These are phyloP conservation scores for Yamadazyma epiphylla DNA, from an alignment of 1,139 yeast species.

Conservation along the genomic window DNA sequence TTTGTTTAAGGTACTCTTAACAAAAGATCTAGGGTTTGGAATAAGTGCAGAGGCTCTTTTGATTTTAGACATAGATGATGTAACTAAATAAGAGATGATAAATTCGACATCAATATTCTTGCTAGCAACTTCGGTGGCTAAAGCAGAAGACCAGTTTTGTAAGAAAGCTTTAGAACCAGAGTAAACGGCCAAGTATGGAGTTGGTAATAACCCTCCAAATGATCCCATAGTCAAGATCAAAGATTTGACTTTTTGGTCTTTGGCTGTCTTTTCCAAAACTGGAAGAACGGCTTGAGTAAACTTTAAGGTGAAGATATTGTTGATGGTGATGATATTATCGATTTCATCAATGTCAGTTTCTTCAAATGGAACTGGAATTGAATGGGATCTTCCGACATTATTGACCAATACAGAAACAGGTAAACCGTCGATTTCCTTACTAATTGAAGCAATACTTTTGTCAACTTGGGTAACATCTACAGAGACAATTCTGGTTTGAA, in stretches of 20 bases:
- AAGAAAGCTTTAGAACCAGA: conserved; percentile 95
- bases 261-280: conserved; percentile 51
- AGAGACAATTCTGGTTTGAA: conserved; percentile 64
- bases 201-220: conserved; percentile 90
- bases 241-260: conserved; percentile 47
- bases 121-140: conserved; percentile 78
- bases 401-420: conserved; percentile 76
- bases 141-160: conserved; percentile 87
- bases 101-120: conserved; percentile 80
- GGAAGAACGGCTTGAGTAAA: conserved; percentile 80
- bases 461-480: conserved; percentile 71
- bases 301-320: conserved; percentile 79
- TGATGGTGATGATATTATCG: conserved; percentile 75
- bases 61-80: conserved; percentile 94
- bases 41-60: conserved; percentile 69
- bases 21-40: conserved; percentile 83
- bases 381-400: conserved; percentile 93
- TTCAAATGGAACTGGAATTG: conserved; percentile 88
- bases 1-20: conserved; percentile 57
- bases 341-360: conserved; percentile 76
- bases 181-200: conserved; percentile 88
- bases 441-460: conserved; percentile 45
- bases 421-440: conserved; percentile 31
- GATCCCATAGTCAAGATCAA: conserved; percentile 94
- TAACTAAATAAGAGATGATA: conserved; percentile 84